These are phyloP conservation scores for Dothistroma septosporum DNA, from an alignment of 2,329 filamentous ascomycete species.

Conservation along the genomic window DNA sequence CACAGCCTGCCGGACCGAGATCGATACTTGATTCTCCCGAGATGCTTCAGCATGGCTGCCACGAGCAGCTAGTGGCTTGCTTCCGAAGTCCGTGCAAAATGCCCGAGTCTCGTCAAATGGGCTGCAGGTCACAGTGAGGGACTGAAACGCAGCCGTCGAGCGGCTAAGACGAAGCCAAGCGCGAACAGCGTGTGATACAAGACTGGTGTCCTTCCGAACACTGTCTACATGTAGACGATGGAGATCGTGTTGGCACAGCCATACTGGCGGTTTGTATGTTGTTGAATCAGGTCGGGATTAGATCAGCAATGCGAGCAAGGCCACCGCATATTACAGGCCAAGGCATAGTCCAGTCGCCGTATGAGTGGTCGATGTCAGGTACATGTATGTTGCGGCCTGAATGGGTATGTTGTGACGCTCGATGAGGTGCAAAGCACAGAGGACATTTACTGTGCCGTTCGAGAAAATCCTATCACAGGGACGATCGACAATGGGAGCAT, in stretches of 20 bases:
- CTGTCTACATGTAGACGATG: background rate
- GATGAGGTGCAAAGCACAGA: background rate
- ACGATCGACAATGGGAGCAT: background rate
- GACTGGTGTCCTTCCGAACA: background rate
- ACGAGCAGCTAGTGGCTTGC: background rate
- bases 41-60: background rate
- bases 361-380: background rate
- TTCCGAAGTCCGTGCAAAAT: conserved; percentile 3
- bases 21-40: conserved; percentile 11
- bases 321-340: background rate
- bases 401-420: too few species aligned
- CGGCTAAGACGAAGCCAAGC: background rate
- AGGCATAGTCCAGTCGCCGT: background rate
- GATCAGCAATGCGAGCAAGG: background rate
- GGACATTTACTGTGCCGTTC: background rate
- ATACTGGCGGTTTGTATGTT: background rate
- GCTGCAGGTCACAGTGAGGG: background rate
- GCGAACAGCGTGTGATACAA: background rate
- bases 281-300: background rate
- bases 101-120: conserved; percentile 2
- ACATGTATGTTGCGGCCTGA: background rate
- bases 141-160: background rate
- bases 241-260: background rate
- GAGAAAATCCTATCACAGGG: background rate
- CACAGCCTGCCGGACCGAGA: background rate